Conservation (phyloP, 2,329 filamentous ascomycete species). For the Colletotrichum lindemuthianum region DNA sequence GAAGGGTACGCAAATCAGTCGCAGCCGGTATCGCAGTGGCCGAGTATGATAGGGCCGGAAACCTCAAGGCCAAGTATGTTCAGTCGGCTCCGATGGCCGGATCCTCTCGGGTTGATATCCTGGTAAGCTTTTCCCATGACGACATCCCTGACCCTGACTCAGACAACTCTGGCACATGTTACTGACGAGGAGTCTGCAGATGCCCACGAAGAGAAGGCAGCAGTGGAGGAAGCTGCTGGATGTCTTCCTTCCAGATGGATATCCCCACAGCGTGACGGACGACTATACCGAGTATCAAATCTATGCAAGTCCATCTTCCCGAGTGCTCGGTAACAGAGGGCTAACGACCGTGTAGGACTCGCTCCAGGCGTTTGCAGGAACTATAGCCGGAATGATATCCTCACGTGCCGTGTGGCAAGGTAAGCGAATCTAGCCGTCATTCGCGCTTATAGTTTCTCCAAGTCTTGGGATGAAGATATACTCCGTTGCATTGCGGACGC, state of each 20-base stretch:
- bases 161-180: conserved; percentile 5
- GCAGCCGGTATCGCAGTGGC: conserved; percentile 9
- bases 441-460: neutral
- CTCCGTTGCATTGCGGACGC: neutral
- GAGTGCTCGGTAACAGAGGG: too few species aligned
- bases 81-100: conserved; percentile 24
- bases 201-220: conserved; percentile 25
- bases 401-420: conserved; percentile 34
- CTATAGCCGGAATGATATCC: conserved; percentile 34
- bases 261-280: conserved; percentile 31
- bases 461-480: conserved; percentile 9
- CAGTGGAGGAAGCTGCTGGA: conserved; percentile 25
- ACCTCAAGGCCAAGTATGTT: conserved; percentile 27
- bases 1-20: neutral
- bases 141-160: conserved; percentile 12
- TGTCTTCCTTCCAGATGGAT: conserved; percentile 29
- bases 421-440: neutral
- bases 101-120: conserved; percentile 21
- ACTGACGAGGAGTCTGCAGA: conserved; percentile 11
- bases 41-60: conserved; percentile 31
- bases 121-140: conserved; percentile 22
- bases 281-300: conserved; percentile 33
- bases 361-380: conserved; percentile 30
- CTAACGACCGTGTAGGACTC: conserved; percentile 19
- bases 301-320: conserved; percentile 6